A percentile compares a stretch with the other conserved stretches of the same genome.
phyloP scores from a whole-genome alignment of 2,329 filamentous ascomycete species.

The Aspergillaceae sp. region DNA sequence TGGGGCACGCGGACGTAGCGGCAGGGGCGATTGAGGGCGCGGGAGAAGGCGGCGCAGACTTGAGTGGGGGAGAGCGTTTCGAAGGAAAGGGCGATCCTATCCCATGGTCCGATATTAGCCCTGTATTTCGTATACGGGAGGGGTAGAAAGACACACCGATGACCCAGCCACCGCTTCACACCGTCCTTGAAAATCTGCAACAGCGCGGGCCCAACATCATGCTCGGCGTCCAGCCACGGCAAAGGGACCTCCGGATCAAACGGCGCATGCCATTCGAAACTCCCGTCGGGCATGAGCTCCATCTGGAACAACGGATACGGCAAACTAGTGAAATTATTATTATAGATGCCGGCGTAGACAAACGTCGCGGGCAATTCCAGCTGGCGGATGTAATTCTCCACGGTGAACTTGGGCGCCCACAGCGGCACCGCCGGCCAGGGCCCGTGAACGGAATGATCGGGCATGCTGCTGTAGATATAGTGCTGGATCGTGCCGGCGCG shows the following conservation, averaged over 20 bases:
- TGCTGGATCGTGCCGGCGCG: conserved; percentile 69
- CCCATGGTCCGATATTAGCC: not conserved
- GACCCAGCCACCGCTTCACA: conserved; percentile 69
- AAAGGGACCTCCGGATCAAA: conserved; percentile 84
- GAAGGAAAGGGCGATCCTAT: conserved; percentile 78
- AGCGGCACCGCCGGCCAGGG: conserved; percentile 78
- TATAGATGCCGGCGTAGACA: conserved; percentile 94
- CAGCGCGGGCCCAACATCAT: conserved; percentile 86
- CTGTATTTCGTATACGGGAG: not conserved
- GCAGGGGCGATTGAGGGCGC: conserved; percentile 68
- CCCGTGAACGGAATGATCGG: conserved; percentile 77
- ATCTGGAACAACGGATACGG: conserved; percentile 92
- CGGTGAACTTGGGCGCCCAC: conserved; percentile 85
- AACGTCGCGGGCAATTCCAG: conserved; percentile 81
- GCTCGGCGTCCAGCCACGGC: conserved; percentile 93
- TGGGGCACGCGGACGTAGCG: conserved; percentile 63
- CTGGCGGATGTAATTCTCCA: conserved; percentile 83
- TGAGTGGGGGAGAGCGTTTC: conserved; percentile 77
- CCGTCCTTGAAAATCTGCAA: conserved; percentile 95
- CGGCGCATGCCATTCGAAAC: conserved; percentile 86
- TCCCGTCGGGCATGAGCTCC: conserved; percentile 74
- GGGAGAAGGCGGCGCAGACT: conserved; percentile 70
- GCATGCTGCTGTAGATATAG: conserved; percentile 96
- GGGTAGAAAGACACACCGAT: conserved; percentile 44
- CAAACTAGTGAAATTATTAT: conserved; percentile 96